A percentile compares a stretch with the other conserved stretches of the same genome.
phyloP scores from a whole-genome alignment of 495 filamentous ascomycete genomes.

The Talaromyces proteolyticus region DNA sequence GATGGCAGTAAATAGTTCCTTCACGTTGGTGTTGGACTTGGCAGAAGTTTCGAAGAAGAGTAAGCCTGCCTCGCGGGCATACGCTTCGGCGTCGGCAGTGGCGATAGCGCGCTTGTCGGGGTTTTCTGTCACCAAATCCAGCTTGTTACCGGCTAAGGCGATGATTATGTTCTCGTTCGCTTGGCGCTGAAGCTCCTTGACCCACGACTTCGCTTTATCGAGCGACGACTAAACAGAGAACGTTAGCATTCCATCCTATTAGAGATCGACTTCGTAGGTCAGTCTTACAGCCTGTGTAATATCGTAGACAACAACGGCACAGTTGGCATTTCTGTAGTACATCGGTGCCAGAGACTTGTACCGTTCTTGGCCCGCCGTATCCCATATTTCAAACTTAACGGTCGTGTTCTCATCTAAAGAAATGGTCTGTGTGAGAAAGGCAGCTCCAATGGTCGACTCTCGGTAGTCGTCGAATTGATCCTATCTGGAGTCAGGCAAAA shows the following conservation, averaged over 20 bases:
- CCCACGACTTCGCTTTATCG: conserved; percentile 98
- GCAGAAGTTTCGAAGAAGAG: conserved; percentile 98
- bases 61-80: conserved; percentile 85
- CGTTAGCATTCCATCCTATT: background rate
- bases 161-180: conserved; percentile 99
- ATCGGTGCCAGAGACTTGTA: conserved; percentile 98
- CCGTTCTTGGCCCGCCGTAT: conserved; percentile 95
- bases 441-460: conserved; percentile 97
- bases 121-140: conserved; percentile 84
- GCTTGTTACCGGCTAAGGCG: conserved; percentile 94
- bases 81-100: conserved; percentile 87
- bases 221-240: conserved; percentile 66
- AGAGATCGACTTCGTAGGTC: background rate
- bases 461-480: conserved; percentile 99
- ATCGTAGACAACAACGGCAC: conserved; percentile 97
- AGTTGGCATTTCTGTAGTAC: conserved; percentile 99
- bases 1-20: conserved; percentile 95
- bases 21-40: conserved; percentile 93
- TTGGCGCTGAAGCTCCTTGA: conserved; percentile 98
- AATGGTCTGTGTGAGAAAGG: conserved; percentile 98
- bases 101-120: conserved; percentile 90
- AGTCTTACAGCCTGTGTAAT: conserved; percentile 91
- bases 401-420: conserved; percentile 95
- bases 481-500: conserved; percentile 46
- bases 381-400: conserved; percentile 99